Conservation (phyloP, 2,329 filamentous ascomycete genomes). For the Clonostachys sp. region DNA sequence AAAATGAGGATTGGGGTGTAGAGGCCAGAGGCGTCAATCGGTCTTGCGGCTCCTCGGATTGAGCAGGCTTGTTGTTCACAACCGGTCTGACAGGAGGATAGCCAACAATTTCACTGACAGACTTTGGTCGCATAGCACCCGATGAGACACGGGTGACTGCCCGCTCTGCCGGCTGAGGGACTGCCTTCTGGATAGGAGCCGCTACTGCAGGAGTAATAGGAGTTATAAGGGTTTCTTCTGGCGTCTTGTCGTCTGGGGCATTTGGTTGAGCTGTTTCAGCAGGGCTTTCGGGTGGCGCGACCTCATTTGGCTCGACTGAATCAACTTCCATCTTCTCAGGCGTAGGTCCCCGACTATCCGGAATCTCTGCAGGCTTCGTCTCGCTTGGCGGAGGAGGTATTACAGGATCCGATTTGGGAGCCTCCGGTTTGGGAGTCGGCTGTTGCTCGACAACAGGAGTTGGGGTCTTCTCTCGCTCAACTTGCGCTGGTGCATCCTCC, state of each 20-base stretch:
- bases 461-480: too few relatives aligned
- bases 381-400: not conserved
- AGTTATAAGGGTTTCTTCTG: too few relatives aligned
- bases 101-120: constrained; percentile 67
- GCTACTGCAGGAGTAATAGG: not conserved
- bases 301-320: constrained; percentile 10
- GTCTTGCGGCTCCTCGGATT: constrained; percentile 18
- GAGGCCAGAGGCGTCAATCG: constrained; percentile 34
- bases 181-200: constrained; percentile 7
- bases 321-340: constrained; percentile 27
- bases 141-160: constrained; percentile 69
- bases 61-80: constrained; percentile 3
- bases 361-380: constrained; percentile 15
- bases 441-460: not conserved
- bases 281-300: too few relatives aligned
- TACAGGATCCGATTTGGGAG: not conserved
- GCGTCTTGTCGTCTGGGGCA: too few relatives aligned
- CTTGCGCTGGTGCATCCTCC: too few relatives aligned
- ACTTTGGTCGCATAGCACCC: constrained; percentile 66
- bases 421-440: not conserved
- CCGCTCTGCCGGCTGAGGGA: constrained; percentile 27
- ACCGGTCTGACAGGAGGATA: constrained; percentile 21
- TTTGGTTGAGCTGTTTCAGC: too few relatives aligned
- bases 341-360: constrained; percentile 25
- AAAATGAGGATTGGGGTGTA: constrained; percentile 35